Evolutionary conservation across 2,329 filamentous ascomycete species (phyloP), one percentile per base, ranked within the genome.

Genomic region (Aspergillus fumigatiaffinis): DNA sequence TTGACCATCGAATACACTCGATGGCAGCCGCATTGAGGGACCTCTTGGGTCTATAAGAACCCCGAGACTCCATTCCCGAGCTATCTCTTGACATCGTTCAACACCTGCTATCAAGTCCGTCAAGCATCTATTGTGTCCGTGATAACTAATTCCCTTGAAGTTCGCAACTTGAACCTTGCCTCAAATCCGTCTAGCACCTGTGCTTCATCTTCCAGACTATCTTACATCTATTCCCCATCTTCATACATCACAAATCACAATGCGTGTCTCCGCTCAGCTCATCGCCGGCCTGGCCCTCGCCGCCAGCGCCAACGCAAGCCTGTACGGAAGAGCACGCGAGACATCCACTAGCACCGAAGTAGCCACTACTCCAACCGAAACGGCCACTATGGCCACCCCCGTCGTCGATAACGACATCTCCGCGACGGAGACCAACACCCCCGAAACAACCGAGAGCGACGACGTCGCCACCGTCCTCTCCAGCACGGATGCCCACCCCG

Each of bases 201-300:
- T 44, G 8, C 41, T 44, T 44, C 6, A 44, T 3, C 7, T 10
- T n/a, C n/a, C n/a, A 44, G 3, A 8, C 3, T 44, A 4, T 44
- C 10, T 20, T 21, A 12, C 41, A n/a, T 21, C n/a, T 20, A 9
- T 54, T 46, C 6, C 23, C 38, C 23, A 50, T n/a, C 42, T 29
- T 25, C 21, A 42, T 10, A 28, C 25, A 57, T 29, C 28, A 50
- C 49, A 32, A 25, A 50, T 42, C 62, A 67, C 60, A 55, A 74
- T 74, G 71, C 65, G 68, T 56, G 63, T 72, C 62, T 63, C 68
- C n/a, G 61, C 54, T 46, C 58, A 60, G 44, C 35, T 62, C 25
- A 42, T 64, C 26, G 35, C 58, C 35, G 58, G 62, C 10, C 51
- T 68, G 51, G 62, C 64, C 52, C 50, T 68, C 42, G 60, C 60